These are phyloP conservation scores for Apiospora marii DNA, from an alignment of 2,329 filamentous ascomycete genomes.

Conservation along the genomic window DNA sequence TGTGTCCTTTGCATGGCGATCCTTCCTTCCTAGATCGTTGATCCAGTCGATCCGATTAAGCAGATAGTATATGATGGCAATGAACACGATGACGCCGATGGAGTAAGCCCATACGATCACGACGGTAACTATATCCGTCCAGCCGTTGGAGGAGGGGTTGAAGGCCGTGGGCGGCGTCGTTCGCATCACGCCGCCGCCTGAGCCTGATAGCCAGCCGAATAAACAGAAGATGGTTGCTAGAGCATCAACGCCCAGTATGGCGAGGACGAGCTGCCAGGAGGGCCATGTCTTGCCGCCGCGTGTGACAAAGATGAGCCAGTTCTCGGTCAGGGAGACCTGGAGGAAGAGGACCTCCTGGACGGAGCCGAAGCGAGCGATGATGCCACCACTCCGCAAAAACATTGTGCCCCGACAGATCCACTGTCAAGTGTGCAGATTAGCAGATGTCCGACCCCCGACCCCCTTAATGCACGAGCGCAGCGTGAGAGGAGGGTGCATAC, in stretches of 20 bases:
- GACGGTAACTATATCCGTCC: conserved; percentile 64
- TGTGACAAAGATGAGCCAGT: conserved; percentile 82
- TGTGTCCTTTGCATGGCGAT: conserved; percentile 67
- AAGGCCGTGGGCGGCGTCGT: conserved; percentile 46
- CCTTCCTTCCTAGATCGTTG: conserved; percentile 69
- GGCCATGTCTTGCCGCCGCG: conserved; percentile 77
- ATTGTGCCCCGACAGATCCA: conserved; percentile 77
- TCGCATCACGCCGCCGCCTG: conserved; percentile 43
- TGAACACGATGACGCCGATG: conserved; percentile 71
- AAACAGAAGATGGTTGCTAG: conserved; percentile 77
- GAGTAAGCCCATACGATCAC: conserved; percentile 72
- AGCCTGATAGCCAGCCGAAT: conserved; percentile 73
- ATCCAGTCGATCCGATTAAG: conserved; percentile 66
- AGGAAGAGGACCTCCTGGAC: conserved; percentile 80
- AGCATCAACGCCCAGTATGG: conserved; percentile 76
- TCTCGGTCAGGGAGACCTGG: conserved; percentile 76
- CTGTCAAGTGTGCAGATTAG: conserved; percentile 18
- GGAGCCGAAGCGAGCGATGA: conserved; percentile 78
- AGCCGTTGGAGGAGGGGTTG: conserved; percentile 46
- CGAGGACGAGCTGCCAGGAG: conserved; percentile 75
- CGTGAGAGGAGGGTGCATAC: neutral
- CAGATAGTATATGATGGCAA: conserved; percentile 70
- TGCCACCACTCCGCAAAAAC: conserved; percentile 73
- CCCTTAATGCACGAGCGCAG: neutral
- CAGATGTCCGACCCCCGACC: neutral